Evolutionary conservation across 164 flowering plant genomes (phyloP).

Genomic region (Nymphaea thermarum): DNA sequence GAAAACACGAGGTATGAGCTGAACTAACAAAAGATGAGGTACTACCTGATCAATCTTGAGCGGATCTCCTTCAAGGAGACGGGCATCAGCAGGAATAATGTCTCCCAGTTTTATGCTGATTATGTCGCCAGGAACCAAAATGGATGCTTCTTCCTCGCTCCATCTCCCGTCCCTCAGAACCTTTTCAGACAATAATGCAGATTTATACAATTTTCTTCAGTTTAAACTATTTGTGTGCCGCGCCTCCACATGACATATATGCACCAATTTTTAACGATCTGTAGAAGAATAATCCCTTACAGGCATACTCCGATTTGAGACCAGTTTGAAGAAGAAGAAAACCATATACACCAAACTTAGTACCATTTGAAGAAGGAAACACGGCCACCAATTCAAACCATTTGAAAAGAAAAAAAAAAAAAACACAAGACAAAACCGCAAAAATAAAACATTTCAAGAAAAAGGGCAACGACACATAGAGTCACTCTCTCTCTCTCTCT

Average conservation of each 20-base stretch:
- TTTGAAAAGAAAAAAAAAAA: too few species aligned
- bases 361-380: too few species aligned
- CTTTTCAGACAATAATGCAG: conserved; percentile 13
- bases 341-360: background rate
- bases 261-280: too few species aligned
- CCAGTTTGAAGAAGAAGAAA: background rate
- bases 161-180: conserved; percentile 79
- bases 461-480: background rate
- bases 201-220: too few species aligned
- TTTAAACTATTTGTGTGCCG: too few species aligned
- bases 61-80: conserved; percentile 86
- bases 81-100: conserved; percentile 88
- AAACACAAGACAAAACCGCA: too few species aligned
- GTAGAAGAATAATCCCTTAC: too few species aligned
- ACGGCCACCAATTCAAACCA: too few species aligned
- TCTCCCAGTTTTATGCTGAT: conserved; percentile 80
- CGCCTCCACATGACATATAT: too few species aligned
- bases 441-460: too few species aligned
- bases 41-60: conserved; percentile 79
- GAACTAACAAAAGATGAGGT: background rate
- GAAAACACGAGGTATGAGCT: background rate
- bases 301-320: too few species aligned
- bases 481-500: background rate
- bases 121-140: conserved; percentile 89
- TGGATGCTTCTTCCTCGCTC: conserved; percentile 70